Conservation (phyloP, 345 rosid species). For the Linum usitatissimum region DNA sequence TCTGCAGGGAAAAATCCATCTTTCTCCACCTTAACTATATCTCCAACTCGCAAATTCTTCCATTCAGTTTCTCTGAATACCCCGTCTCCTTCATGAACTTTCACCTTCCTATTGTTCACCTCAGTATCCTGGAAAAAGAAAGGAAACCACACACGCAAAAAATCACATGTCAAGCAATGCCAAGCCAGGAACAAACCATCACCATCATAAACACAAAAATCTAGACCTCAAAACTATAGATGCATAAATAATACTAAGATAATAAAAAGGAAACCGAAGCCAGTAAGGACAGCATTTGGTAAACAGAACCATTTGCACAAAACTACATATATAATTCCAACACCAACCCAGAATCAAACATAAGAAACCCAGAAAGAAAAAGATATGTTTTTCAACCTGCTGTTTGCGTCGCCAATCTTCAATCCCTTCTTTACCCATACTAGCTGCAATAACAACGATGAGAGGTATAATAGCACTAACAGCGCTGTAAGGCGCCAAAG, state of each 20-base stretch:
- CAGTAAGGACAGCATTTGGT: neutral
- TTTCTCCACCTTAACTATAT: slow-evolving; percentile 75
- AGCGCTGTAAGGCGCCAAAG: slow-evolving; percentile 69
- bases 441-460: slow-evolving; percentile 57
- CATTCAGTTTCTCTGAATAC: slow-evolving; percentile 47
- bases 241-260: no score
- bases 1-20: slow-evolving; percentile 97
- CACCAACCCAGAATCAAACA: neutral
- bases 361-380: slow-evolving; percentile 6
- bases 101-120: slow-evolving; percentile 62
- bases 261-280: no score
- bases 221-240: neutral
- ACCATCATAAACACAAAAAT: neutral
- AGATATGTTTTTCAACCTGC: slow-evolving; percentile 39
- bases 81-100: slow-evolving; percentile 55
- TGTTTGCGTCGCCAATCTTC: slow-evolving; percentile 80
- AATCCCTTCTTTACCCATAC: slow-evolving; percentile 79
- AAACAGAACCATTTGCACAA: neutral
- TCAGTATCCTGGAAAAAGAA: slow-evolving; percentile 46
- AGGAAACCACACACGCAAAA: neutral
- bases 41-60: slow-evolving; percentile 82
- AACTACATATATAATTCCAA: neutral
- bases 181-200: neutral
- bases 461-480: slow-evolving; percentile 81
- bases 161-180: neutral